phyloP scores from a whole-genome alignment of 768 basidiomycete species.

The Asterophora parasitica region DNA sequence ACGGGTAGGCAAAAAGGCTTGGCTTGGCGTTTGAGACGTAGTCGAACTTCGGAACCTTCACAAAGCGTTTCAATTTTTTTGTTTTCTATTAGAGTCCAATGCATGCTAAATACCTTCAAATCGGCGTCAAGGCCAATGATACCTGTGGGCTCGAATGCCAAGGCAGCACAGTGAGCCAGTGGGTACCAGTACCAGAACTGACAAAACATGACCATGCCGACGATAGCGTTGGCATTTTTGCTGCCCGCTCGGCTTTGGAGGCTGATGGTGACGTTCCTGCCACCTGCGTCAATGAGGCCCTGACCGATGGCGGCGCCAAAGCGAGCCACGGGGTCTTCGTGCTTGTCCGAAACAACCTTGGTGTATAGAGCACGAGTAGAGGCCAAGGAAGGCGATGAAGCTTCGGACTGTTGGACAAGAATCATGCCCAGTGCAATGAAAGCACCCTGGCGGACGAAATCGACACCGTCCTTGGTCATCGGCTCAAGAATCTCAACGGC shows the following conservation, averaged over 20 bases:
- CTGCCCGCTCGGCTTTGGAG: slow-evolving; percentile 91
- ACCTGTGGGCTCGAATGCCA: slow-evolving; percentile 94
- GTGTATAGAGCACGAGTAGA: slow-evolving; percentile 79
- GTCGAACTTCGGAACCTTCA: slow-evolving; percentile 90
- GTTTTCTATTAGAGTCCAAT: background rate
- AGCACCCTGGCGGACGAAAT: slow-evolving; percentile 98
- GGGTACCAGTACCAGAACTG: slow-evolving; percentile 99
- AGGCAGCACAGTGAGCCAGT: slow-evolving; percentile 84
- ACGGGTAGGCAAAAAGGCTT: slow-evolving; percentile 89
- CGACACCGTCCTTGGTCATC: slow-evolving; percentile 96
- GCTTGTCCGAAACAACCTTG: slow-evolving; percentile 92
- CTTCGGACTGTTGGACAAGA: slow-evolving; percentile 93
- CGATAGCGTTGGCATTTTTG: slow-evolving; percentile 88
- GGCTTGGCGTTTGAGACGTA: slow-evolving; percentile 87
- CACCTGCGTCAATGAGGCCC: slow-evolving; percentile 96
- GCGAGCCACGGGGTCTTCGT: slow-evolving; percentile 98
- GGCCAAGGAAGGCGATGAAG: slow-evolving; percentile 76
- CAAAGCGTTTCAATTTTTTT: slow-evolving; percentile 5
- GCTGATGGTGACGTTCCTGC: slow-evolving; percentile 92
- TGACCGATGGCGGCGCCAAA: slow-evolving; percentile 96
- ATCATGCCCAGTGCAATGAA: slow-evolving; percentile 96
- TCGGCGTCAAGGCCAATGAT: slow-evolving; percentile 89
- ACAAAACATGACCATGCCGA: slow-evolving; percentile 97
- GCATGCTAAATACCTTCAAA: slow-evolving; percentile 53
- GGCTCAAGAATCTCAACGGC: slow-evolving; percentile 96